Evolutionary conservation across 495 filamentous ascomycete genomes (phyloP), one percentile per base, ranked within the genome.

Genomic region (Pseudevernia furfuracea): DNA sequence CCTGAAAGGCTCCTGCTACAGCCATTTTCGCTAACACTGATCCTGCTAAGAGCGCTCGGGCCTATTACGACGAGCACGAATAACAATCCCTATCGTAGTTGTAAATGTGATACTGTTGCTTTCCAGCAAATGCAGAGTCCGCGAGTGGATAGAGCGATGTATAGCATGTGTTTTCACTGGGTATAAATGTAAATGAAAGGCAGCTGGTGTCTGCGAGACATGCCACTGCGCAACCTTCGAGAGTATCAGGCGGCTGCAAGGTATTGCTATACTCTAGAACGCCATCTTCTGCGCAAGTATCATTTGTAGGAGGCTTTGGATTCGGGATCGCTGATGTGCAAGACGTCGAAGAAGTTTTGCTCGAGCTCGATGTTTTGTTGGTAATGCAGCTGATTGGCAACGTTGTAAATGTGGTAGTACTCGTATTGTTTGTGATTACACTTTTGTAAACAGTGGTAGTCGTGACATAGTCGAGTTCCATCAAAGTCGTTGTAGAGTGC

Each of bases 261-360:
- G 52, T 34, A 8, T 5, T 55, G 21, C 19, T 21, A 30, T 55
- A 55, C 17, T 55, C 52, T 17, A 55, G 30, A 0, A 55, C 14
- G 52, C 52, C 52, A 36, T 55, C 52, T 34, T 55, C 52, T 55
- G 52, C 52, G 52, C 52, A 55, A 10, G 52, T 55, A 5, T 21
- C 52, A 11, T 55, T 55, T 34, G 52, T 17, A 6, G 52, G 52
- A 12, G 52, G 52, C 1, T 34, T n/a, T 4, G 52, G 52, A 17
- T 55, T 55, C 6, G 52, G 52, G 25, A n/a, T 55, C 11, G 52
- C 52, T 23, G 52, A 55, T 55, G 59, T 48, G 36, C 59, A 46
- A 14, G 21, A 43, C 46, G 52, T 10, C 9, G 52, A 21, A 2
- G 30, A 21, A 9, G 52, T 9, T 21, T 5, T 5, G 28, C 5